Percentiles rank a stretch among this genome's conserved stretches.
These are phyloP conservation scores for Hortaea sp. DNA, from an alignment of 2,329 filamentous ascomycete species.

Conservation along the genomic window DNA sequence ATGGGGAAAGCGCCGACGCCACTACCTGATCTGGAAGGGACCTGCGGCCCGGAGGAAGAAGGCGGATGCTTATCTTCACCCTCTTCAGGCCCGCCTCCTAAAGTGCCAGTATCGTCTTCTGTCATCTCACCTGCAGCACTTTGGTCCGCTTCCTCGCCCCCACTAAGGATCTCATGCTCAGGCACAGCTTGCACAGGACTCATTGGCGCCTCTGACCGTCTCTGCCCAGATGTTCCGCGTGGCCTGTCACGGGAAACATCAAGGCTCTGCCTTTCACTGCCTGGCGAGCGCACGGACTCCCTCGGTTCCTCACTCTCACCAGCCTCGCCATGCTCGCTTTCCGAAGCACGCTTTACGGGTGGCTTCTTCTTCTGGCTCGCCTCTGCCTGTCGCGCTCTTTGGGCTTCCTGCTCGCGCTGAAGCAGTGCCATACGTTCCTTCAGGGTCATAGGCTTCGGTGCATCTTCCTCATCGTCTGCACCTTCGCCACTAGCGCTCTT, in stretches of 20 bases:
- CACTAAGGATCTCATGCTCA: slow-evolving; percentile 46
- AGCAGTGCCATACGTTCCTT: slow-evolving; percentile 92
- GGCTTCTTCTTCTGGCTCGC: slow-evolving; percentile 64
- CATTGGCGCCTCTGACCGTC: slow-evolving; percentile 26
- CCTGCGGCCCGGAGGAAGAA: not conserved
- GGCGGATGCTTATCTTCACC: slow-evolving; percentile 49
- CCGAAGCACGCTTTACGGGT: slow-evolving; percentile 52
- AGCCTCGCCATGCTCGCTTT: slow-evolving; percentile 34
- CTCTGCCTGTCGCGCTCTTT: slow-evolving; percentile 74
- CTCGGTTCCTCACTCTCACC: slow-evolving; percentile 13
- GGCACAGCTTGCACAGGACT: slow-evolving; percentile 26
- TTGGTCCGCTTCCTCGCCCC: slow-evolving; percentile 56
- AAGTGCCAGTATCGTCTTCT: slow-evolving; percentile 51
- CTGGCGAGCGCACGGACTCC: slow-evolving; percentile 27
- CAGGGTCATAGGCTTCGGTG: slow-evolving; percentile 82
- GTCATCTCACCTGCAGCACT: slow-evolving; percentile 52
- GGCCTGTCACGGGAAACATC: slow-evolving; percentile 24
- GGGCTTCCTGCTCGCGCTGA: slow-evolving; percentile 88
- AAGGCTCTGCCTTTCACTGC: slow-evolving; percentile 24
- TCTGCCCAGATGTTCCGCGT: slow-evolving; percentile 10
- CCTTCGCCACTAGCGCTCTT: slow-evolving; percentile 16
- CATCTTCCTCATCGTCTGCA: slow-evolving; percentile 57
- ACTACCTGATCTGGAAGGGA: slow-evolving; percentile 23
- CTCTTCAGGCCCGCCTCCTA: slow-evolving; percentile 52
- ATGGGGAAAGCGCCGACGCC: slow-evolving; percentile 31